Evolutionary conservation across 371 early-diverging fungal genomes (phyloP), one percentile per base, ranked within the genome.

Genomic region (Mortierella sp.): DNA sequence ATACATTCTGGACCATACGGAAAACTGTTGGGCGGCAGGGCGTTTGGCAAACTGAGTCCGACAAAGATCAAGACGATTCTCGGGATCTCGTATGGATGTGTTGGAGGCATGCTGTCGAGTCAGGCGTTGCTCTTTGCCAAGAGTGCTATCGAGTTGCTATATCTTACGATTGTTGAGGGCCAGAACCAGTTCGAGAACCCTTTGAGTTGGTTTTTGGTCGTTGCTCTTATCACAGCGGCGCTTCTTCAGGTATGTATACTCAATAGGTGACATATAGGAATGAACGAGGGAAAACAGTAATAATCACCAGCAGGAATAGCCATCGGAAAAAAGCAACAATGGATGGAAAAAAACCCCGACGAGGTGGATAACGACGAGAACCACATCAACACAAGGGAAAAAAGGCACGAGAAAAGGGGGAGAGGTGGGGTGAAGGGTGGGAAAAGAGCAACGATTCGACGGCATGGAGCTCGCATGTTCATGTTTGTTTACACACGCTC

Each of bases 81-180:
- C 3, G 93, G 93, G 26, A 84, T 93, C 40, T 85, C 92, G 8
- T 96, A 93, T 71, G 96, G 96, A 34, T 84, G 94, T 31, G 79
- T 95, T 6, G 90, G 92, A 37, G 96, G 95, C 26, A 92, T 94
- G 75, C 89, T 96, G 24, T 94, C 95, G 71, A 94, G 94, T 69
- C 96, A 96, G 76, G 92, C 93, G 8, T 82, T 96, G 69, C 82
- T 96, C 43, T 95, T 96, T 87, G 96, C 96, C 72, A 96, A 96
- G 79, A 94, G 94, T 69, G 96, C 96, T 11, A 87, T 96, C 9
- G 96, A 96, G 69, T 84, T 96, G 69, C 77, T 96, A 67, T 88
- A 93, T 19, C 81, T 96, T 26, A 93, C 94, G 0, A 77, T 94
- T 34, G 73, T 91, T 2, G 83, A 87, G 59, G 90, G 94, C 43